phyloP scores from a whole-genome alignment of 768 basidiomycete genomes.

The Psilocybe subaeruginosa region DNA sequence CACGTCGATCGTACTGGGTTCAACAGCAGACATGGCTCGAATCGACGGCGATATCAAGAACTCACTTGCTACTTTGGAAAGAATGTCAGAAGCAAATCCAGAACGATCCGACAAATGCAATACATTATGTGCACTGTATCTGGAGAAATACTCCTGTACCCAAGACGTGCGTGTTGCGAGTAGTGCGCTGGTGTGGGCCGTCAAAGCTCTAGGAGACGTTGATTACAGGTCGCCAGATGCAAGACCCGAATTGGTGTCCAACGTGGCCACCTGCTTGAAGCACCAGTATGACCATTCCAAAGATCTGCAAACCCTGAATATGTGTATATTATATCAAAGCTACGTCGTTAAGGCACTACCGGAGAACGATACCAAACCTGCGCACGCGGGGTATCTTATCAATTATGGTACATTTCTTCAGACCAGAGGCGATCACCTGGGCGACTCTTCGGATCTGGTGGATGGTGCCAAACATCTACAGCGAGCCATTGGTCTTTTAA shows the following conservation, averaged over 20 bases:
- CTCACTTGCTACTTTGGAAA: background rate
- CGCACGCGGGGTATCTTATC: conserved; percentile 1
- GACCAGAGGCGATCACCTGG: conserved; percentile 2
- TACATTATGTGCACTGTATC: conserved; percentile 2
- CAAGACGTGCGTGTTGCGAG: background rate
- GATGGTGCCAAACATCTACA: background rate
- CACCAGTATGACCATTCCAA: background rate
- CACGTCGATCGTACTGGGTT: background rate
- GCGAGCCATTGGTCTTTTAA: background rate
- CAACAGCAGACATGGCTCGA: background rate
- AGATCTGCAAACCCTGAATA: conserved; percentile 4
- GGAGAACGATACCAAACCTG: background rate
- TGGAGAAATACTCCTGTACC: conserved; percentile 5
- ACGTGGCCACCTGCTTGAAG: conserved; percentile 2
- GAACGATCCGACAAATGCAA: background rate
- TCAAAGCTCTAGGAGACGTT: background rate
- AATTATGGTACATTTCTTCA: conserved; percentile 9
- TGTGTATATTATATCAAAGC: conserved; percentile 9
- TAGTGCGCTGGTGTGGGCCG: background rate
- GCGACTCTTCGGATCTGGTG: conserved; percentile 2
- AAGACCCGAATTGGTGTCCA: conserved; percentile 1
- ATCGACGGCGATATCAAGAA: background rate
- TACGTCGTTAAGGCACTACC: background rate
- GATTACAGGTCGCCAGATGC: conserved; percentile 3
- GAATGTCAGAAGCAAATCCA: background rate